Evolutionary conservation across 2,329 filamentous ascomycete species (phyloP), one percentile per base, ranked within the genome.

Genomic region (Mycocentrospora acerina): DNA sequence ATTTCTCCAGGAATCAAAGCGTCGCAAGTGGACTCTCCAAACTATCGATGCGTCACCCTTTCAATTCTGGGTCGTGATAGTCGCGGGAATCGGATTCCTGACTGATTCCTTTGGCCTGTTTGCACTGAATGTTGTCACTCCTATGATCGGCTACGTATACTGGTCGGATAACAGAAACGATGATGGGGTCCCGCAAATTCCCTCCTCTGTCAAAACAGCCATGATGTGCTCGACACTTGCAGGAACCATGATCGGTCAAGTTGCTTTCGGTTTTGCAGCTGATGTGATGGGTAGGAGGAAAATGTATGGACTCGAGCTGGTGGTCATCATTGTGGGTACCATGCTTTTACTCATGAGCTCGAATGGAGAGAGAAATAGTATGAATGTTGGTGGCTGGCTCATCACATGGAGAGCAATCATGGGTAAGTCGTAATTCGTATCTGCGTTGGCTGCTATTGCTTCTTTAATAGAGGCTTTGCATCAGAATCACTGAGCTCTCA

Each of bases 101-200:
- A 69, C 68, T 2, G 67, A 70, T 35, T 53, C 64, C 0, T 70
- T 69, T 46, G 67, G 63, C 22, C 49, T 70, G 1, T 70, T 70
- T 37, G 59, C 66, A 6, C 52, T 67, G 19, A 69, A 70, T 39
- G 62, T 69, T 7, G 64, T 70, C 12, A 62, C 68, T 3, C 67
- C 68, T 3, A 66, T 67, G 49, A 48, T 71, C 7, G 64, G 60
- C 4, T 69, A 66, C 32, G 64, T 70, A 11, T 71, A 70, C 37
- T 69, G 62, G 60, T 44, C 55, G 16, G 37, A 57, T 5, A 49
- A 58, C 7, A 30, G 31, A 4, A 40, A 52, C 7, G 35, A 52
- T 3, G 48, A 57, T 26, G 48, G 43, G 13, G 49, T 57, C 9
- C 59, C 59, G 3, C 38, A 41, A 12, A 48, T 64, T 2, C 59